These are phyloP conservation scores for Neopestalotiopsis sp. DNA, from an alignment of 2,329 filamentous ascomycete genomes.

Conservation along the genomic window DNA sequence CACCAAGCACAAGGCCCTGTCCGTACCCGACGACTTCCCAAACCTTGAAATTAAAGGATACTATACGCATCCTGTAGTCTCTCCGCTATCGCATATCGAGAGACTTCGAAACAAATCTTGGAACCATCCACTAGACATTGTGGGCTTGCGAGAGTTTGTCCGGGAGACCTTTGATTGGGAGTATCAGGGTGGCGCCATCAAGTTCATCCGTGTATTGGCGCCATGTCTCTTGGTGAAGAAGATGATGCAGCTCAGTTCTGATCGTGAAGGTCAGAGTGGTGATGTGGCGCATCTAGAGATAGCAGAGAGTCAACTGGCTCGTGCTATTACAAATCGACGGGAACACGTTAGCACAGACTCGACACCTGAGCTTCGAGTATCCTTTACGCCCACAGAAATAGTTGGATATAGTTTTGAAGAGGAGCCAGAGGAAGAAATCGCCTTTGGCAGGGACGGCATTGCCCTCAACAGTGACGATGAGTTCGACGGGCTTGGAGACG, in stretches of 20 bases:
- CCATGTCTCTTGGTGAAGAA: conserved; percentile 74
- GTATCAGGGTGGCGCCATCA: conserved; percentile 77
- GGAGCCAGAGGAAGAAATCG: conserved; percentile 68
- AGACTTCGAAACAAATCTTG: conserved; percentile 62
- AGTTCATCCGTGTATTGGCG: conserved; percentile 81
- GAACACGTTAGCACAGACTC: conserved; percentile 76
- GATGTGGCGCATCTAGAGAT: conserved; percentile 43
- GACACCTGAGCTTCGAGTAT: conserved; percentile 77
- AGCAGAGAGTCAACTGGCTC: conserved; percentile 61
- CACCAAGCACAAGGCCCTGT: conserved; percentile 73
- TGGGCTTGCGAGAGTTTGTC: conserved; percentile 74
- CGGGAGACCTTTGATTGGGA: conserved; percentile 87
- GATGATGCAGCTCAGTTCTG: conserved; percentile 48
- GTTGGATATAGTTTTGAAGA: conserved; percentile 77
- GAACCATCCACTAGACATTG: conserved; percentile 67
- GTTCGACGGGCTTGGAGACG: conserved; percentile 44
- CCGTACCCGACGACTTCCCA: conserved; percentile 82
- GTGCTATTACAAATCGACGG: conserved; percentile 70
- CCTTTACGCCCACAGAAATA: conserved; percentile 76
- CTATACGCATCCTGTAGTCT: conserved; percentile 88
- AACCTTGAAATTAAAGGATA: conserved; percentile 79
- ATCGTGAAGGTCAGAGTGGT: conserved; percentile 29
- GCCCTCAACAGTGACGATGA: conserved; percentile 73
- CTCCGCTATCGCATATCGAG: conserved; percentile 60
- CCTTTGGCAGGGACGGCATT: conserved; percentile 56